Evolutionary conservation across 805 yeast genomes (phyloP), one percentile per base, ranked within the genome.

Genomic region (Torulaspora indica): DNA sequence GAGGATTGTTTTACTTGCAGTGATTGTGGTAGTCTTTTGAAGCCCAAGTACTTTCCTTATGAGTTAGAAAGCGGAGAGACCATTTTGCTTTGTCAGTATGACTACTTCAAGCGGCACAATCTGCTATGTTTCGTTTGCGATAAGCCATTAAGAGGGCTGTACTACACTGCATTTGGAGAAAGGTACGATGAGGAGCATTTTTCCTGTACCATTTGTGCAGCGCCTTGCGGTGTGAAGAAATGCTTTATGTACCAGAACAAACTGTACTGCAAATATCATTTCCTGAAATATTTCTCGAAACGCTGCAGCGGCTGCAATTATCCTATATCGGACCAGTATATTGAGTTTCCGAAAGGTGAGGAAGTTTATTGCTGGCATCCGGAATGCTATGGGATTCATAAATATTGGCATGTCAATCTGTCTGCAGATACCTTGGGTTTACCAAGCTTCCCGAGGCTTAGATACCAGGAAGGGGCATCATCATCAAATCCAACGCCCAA

Each of bases 361-460:
- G 76, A 82, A 54, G 83, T 85, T 46, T 95, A 90, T 63, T 95
- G 88, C 61, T 93, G 99, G 99, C 99, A 93, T 66, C 98, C 97
- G 1, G 98, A 95, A 63, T 93, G 99, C 70, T 93, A 89, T 61
- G 95, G 95, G 89, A 95, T 93, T 38, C 90, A 85, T 70, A 90
- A 90, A 64, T 90, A 88, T 58, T 93, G 98, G 98, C 89, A 88
- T 60, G 95, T 90, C 15, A 76, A 81, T 45, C 71, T 93, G 17
- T 75, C 83, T 1, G 74, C 84, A 0, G 81, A 76, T 40, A 69
- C 77, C 7, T 74, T 83, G 22, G 90, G 71, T 30, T 66, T 72
- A 17, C 63, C 66, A 3, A 41, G 57, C 1, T 55, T 65, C 27
- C 67, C 67, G 3, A 56, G 50, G 12, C 28, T 57, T 5, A 56